Conservation (phyloP, 805 yeast genomes). For the Helenozyma baotianmanensis region DNA sequence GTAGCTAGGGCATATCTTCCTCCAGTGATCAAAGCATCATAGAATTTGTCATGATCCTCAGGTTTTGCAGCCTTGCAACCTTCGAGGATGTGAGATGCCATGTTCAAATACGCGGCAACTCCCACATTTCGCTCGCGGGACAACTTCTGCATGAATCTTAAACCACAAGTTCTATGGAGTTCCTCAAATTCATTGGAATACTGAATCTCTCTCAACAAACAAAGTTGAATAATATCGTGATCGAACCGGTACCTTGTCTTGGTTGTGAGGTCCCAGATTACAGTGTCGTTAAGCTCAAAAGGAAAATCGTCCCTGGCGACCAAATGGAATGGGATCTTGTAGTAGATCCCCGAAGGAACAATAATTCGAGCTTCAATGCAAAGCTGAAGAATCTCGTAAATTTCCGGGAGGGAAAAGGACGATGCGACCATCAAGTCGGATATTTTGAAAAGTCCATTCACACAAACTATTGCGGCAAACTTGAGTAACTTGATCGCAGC, state of each 20-base stretch:
- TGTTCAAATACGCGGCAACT: constrained; percentile 24
- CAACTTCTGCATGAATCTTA: constrained; percentile 29
- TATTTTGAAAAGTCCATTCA: constrained; percentile 30
- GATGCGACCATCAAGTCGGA: constrained; percentile 38
- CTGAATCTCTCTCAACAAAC: constrained; percentile 24
- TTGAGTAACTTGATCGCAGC: constrained; percentile 24
- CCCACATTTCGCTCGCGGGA: constrained; percentile 12
- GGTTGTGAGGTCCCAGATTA: constrained; percentile 31
- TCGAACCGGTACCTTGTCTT: constrained; percentile 33
- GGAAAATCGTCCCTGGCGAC: constrained; percentile 23
- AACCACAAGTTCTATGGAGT: constrained; percentile 38
- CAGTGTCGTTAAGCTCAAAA: constrained; percentile 24
- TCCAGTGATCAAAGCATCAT: constrained; percentile 38
- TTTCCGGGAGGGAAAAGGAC: constrained; percentile 26
- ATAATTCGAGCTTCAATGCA: constrained; percentile 31
- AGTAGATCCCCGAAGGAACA: constrained; percentile 36
- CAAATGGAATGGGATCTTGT: constrained; percentile 45
- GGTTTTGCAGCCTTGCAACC: constrained; percentile 29
- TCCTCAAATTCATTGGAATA: constrained; percentile 21
- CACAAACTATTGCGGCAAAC: constrained; percentile 40
- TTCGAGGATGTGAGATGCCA: constrained; percentile 37
- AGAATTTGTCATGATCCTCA: constrained; percentile 34
- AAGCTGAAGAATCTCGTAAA: constrained; percentile 27
- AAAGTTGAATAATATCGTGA: constrained; percentile 38
- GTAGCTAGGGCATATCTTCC: constrained; percentile 42